A percentile compares a stretch with the other conserved stretches of the same genome.
Conservation (phyloP, 495 filamentous ascomycete genomes). For the Bryoglossum gracile region DNA sequence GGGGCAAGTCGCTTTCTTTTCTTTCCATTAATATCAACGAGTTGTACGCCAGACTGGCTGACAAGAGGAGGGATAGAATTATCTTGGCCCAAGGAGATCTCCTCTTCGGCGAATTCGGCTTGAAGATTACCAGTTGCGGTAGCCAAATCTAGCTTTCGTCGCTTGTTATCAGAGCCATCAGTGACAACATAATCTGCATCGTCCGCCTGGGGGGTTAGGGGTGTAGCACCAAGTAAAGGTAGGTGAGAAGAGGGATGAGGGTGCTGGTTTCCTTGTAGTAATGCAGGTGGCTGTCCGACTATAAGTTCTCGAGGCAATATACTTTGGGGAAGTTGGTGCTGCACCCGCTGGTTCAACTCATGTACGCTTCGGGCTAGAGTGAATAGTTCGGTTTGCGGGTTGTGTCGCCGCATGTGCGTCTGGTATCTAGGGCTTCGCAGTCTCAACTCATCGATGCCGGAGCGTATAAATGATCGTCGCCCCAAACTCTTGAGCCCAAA, state of each 20-base stretch:
- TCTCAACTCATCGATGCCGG: constrained; percentile 41
- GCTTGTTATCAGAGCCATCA: not conserved
- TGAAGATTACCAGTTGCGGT: not conserved
- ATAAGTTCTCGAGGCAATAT: too few relatives aligned
- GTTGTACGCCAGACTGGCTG: not conserved
- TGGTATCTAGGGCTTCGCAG: constrained; percentile 34
- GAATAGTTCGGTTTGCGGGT: not conserved
- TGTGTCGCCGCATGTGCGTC: not conserved
- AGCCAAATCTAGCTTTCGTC: not conserved
- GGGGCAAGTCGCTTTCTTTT: constrained; percentile 39
- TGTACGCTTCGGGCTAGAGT: not conserved
- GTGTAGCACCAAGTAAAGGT: not conserved
- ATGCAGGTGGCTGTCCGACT: too few relatives aligned
- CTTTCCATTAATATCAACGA: constrained; percentile 8
- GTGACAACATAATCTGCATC: not conserved
- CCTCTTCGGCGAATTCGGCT: not conserved
- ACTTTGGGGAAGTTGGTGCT: too few relatives aligned
- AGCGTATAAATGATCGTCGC: constrained; percentile 36
- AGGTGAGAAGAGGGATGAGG: too few relatives aligned
- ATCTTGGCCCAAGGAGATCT: not conserved
- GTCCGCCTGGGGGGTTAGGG: not conserved
- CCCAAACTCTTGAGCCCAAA: constrained; percentile 42
- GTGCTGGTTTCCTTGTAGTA: too few relatives aligned
- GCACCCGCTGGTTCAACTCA: not conserved
- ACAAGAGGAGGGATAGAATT: constrained; percentile 1